Evolutionary conservation across 306 rosid species (phyloP).

Genomic region (Cicer cuneatum): DNA sequence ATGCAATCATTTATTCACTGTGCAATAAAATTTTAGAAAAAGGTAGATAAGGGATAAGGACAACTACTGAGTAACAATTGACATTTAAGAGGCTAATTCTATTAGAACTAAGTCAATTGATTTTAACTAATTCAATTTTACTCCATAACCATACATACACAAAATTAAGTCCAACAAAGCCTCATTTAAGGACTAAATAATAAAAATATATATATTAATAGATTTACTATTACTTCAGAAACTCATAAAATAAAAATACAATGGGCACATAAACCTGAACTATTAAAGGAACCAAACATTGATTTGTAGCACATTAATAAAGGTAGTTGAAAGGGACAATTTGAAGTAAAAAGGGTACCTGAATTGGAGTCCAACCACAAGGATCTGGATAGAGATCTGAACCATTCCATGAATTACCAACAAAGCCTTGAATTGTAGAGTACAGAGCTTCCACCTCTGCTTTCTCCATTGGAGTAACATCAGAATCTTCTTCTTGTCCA

Average conservation of each 20-base stretch:
- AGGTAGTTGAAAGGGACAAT: conserved; percentile 21
- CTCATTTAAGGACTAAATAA: no score
- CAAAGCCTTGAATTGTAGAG: conserved; percentile 89
- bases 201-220: background rate
- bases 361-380: conserved; percentile 98
- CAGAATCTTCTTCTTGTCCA: conserved; percentile 58
- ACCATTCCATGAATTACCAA: conserved; percentile 95
- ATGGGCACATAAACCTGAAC: conserved; percentile 14
- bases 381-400: conserved; percentile 98
- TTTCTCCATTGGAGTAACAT: conserved; percentile 80
- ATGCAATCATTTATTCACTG: conserved; percentile 11
- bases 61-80: background rate
- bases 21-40: background rate
- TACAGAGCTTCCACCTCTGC: conserved; percentile 71
- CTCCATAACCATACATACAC: background rate
- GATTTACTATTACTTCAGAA: conserved; percentile 9
- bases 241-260: background rate
- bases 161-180: conserved; percentile 31
- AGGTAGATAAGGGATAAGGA: background rate
- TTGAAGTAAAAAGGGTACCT: conserved; percentile 56
- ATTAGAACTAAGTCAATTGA: no score
- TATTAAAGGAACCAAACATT: background rate
- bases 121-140: no score
- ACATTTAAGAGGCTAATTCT: background rate
- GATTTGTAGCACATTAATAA: conserved; percentile 35